Evolutionary conservation across 495 filamentous ascomycete species (phyloP).

Genomic region (Pseudoneurospora amorphoporcata): DNA sequence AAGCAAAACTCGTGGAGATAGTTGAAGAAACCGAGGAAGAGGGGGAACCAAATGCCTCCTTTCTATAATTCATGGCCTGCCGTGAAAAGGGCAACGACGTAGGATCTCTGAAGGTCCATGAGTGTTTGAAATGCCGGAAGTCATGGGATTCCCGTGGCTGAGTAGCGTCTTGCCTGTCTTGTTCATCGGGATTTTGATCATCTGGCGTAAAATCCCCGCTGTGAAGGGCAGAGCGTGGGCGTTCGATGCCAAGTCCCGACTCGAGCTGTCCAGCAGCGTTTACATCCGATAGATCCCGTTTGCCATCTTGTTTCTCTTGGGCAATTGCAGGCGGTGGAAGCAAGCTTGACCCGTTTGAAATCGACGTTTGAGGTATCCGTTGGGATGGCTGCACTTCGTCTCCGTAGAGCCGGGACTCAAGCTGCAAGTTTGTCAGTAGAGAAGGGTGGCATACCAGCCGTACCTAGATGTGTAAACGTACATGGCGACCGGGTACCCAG

Average conservation of each 20-base stretch:
- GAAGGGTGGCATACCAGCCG: not conserved
- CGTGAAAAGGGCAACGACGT: conserved; percentile 29
- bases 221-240: conserved; percentile 80
- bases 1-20: conserved; percentile 70
- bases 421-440: conserved; percentile 15
- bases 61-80: conserved; percentile 9
- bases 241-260: conserved; percentile 56
- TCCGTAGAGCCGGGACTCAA: conserved; percentile 29
- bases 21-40: conserved; percentile 65
- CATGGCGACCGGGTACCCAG: conserved; percentile 58
- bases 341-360: conserved; percentile 22
- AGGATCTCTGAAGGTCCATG: conserved; percentile 33
- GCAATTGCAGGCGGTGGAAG: conserved; percentile 33
- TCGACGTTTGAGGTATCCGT: conserved; percentile 26
- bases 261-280: conserved; percentile 16
- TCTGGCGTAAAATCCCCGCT: conserved; percentile 76
- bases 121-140: conserved; percentile 2
- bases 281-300: conserved; percentile 8
- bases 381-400: conserved; percentile 19
- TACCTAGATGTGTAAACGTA: conserved; percentile 31
- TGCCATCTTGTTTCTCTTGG: conserved; percentile 25
- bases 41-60: conserved; percentile 22
- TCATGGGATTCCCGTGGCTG: not conserved
- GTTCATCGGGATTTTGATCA: conserved; percentile 14
- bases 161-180: not conserved